These are phyloP conservation scores for Plectosphaerella cucumerina DNA, from an alignment of 2,329 filamentous ascomycete species.

Conservation along the genomic window DNA sequence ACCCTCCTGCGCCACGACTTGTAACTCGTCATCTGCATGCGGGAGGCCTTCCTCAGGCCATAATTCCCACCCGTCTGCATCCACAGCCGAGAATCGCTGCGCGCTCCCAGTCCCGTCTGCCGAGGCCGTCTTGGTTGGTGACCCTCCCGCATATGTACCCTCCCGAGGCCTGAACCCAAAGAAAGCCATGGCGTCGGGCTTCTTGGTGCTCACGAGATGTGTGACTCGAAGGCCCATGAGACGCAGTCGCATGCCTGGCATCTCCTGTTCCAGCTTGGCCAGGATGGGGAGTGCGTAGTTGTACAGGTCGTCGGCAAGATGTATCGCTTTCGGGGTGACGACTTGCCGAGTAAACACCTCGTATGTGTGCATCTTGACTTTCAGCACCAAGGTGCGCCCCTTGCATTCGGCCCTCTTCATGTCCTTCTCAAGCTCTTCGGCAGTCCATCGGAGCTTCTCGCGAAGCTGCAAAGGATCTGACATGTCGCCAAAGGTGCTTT, in stretches of 20 bases:
- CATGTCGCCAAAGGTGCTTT: constrained; percentile 85
- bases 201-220: constrained; percentile 81
- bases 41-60: constrained; percentile 63
- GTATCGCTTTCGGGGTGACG: constrained; percentile 68
- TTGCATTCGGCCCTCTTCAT: constrained; percentile 76
- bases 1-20: constrained; percentile 37
- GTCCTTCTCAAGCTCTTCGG: constrained; percentile 84
- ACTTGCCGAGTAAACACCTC: constrained; percentile 85
- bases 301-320: constrained; percentile 76
- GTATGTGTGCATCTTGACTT: constrained; percentile 91
- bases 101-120: constrained; percentile 1
- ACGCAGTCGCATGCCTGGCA: constrained; percentile 72
- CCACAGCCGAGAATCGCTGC: constrained; percentile 27
- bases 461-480: constrained; percentile 63
- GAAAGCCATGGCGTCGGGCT: constrained; percentile 70
- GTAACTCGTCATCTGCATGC: constrained; percentile 12
- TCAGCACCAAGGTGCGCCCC: constrained; percentile 85
- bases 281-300: constrained; percentile 78
- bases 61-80: constrained; percentile 57
- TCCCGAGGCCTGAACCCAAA: constrained; percentile 58
- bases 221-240: constrained; percentile 89
- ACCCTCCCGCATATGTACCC: constrained; percentile 3
- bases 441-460: constrained; percentile 74
- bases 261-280: constrained; percentile 76
- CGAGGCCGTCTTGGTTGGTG: constrained; percentile 12